Evolutionary conservation across 2,329 filamentous ascomycete genomes (phyloP), one percentile per base, ranked within the genome.

Genomic region (Trichothecium sympodiale): DNA sequence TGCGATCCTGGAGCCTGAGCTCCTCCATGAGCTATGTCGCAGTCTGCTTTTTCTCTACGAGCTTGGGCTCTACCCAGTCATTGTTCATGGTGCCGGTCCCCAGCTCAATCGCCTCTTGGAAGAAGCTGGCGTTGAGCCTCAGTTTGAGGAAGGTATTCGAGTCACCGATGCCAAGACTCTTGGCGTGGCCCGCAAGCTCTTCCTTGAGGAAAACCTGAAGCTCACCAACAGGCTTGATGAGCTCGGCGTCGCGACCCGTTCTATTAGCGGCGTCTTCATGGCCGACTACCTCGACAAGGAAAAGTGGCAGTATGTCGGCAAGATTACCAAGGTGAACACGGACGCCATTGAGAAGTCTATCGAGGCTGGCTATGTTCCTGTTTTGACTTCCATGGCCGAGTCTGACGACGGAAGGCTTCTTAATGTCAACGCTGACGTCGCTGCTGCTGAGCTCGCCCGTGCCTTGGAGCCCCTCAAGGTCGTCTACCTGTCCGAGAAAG

Each of bases 401-500:
- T 88, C 83, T 16, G 71, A 79, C 32, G 87, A 94, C 44, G 91
- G 91, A 8, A 86, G 89, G 58, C 79, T 96, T 35, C 71, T 98
- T 44, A 98, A 98, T 54, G 91, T 98, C 57, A 98, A 98, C 53
- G 91, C 91, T 26, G 91, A 98, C 59, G 89, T 95, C 42, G 89
- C 89, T 26, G 91, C 91, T 20, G 88, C 88, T 45, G 89, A 95
- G 64, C 70, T 98, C 41, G 89, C 91, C 17, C 80, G 85, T 41
- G 77, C 83, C 38, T 68, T 98, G 36, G 80, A 96, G 61, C 91
- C 91, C 17, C 67, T 96, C 51, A 98, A 98, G 76, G 89, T 96
- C 42, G 88, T 98, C 41, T 98, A 95, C 57, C 71, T 96, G n/a
- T 93, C 87, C 5, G 91, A 98, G 65, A 96, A 96, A 71, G 91